Conservation (phyloP, 1,284 basidiomycete species). For the Pseudozyma thailandica region DNA sequence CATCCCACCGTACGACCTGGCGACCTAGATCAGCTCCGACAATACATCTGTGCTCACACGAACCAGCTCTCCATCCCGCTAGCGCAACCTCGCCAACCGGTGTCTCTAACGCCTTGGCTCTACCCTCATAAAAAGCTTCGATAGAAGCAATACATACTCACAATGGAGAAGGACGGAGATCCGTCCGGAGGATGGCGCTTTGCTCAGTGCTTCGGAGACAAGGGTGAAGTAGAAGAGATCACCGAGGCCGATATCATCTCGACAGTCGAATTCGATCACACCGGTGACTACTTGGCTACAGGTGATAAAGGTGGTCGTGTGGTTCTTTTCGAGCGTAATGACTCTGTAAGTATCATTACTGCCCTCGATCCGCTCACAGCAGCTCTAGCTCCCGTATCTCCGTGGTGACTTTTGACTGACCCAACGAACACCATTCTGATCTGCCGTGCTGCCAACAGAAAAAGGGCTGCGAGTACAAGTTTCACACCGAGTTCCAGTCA, state of each 20-base stretch:
- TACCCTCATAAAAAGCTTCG: not conserved
- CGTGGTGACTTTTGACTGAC: too few species aligned
- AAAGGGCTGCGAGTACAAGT: constrained; percentile 99
- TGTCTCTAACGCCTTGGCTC: not conserved
- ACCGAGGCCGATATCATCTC: constrained; percentile 84
- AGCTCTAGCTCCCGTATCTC: too few species aligned
- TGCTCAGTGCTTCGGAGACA: constrained; percentile 93
- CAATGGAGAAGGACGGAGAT: constrained; percentile 64
- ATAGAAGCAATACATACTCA: constrained; percentile 8
- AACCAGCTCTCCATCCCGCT: not conserved
- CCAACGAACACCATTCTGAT: not conserved
- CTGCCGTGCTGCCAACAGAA: constrained; percentile 72
- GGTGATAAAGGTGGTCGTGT: constrained; percentile 98
- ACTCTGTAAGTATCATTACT: constrained; percentile 77
- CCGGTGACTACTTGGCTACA: constrained; percentile 98
- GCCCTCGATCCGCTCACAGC: not conserved
- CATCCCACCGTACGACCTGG: not conserved
- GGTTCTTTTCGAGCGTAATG: constrained; percentile 97
- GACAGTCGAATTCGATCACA: constrained; percentile 99
- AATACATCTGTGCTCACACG: not conserved
- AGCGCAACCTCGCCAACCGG: not conserved
- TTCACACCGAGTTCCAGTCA: constrained; percentile 99
- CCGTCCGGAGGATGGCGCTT: constrained; percentile 81
- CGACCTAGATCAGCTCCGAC: not conserved
- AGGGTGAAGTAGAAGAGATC: constrained; percentile 91